Conservation (phyloP, 73 alveolate species). For the Tetrahymena elliotti region DNA sequence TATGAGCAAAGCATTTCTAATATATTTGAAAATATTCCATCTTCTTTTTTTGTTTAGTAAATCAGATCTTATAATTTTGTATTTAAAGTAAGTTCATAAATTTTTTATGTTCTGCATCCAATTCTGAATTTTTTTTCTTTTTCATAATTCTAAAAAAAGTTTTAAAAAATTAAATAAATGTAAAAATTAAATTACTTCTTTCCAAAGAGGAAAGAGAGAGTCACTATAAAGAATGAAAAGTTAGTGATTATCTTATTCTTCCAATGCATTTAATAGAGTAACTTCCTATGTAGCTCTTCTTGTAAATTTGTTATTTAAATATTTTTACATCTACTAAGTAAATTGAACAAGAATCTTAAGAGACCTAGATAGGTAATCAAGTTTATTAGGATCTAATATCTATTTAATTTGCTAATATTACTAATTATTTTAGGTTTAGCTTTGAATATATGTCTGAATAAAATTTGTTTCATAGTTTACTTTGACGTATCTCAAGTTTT, state of each 20-base stretch:
- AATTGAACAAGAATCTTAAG: background rate
- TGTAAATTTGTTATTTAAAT: background rate
- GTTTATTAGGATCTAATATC: background rate
- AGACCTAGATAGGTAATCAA: background rate
- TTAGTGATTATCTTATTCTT: background rate
- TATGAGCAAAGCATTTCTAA: background rate
- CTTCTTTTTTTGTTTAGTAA: background rate
- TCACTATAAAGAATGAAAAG: background rate
- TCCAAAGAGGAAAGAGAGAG: background rate
- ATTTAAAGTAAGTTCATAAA: background rate
- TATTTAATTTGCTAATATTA: background rate
- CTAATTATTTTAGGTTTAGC: background rate
- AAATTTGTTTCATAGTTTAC: background rate
- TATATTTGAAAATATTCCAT: background rate
- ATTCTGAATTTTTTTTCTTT: background rate
- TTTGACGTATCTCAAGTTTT: background rate
- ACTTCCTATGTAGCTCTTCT: background rate
- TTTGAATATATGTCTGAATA: background rate
- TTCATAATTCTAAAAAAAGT: background rate
- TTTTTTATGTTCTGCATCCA: background rate
- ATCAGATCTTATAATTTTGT: background rate
- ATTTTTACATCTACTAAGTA: background rate
- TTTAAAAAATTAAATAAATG: background rate
- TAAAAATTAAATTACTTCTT: background rate
- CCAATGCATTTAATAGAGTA: background rate